Evolutionary conservation across 202 grass and related monocot species (phyloP), one percentile per base, ranked within the genome.

Genomic region (Eragrostis tef): DNA sequence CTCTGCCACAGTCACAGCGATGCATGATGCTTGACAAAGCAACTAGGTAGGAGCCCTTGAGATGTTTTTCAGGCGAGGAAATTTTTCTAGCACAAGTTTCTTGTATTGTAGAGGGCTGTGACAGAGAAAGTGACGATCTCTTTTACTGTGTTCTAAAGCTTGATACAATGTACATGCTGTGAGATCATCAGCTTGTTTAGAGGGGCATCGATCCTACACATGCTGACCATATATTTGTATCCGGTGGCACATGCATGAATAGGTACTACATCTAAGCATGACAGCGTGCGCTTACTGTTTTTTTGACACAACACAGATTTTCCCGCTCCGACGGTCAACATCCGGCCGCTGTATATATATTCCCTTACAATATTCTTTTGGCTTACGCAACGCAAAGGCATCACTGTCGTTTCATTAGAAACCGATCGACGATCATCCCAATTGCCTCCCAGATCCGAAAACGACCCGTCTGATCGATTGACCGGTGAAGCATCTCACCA

Each of bases 341-440:
- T 58, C 54, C 54, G 54, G 54, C 54, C 22, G 20, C 54, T 24
- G 54, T 58, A 21, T 24, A 24, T 24, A 58, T 58, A 57, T 57
- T 57, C 53, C 53, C 53, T 9, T 57, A 57, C 47, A 49, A 24
- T 60, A 60, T 12, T 60, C 10, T 6, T 60, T 60, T 60, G 22
- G 22, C 58, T 61, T 61, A 61, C 58, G 24, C 58, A 27, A 61
- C 26, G 58, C 10, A 4, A 27, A 61, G 22, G 58, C 26, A 61
- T 61, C 58, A 27, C 58, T 61, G 58, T 61, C 24, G 58, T 61
- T 61, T 61, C 9, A 61, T 61, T 11, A 61, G 58, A 61, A 61
- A 61, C 58, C 13, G 58, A 61, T 61, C 4, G 58, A 27, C 11
- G 58, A 61, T 61, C 26, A 27, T 61, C 26, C 58, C 58, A 61